Evolutionary conservation across 2,329 filamentous ascomycete genomes (phyloP).

Genomic region (Penicillium sclerotiorum): DNA sequence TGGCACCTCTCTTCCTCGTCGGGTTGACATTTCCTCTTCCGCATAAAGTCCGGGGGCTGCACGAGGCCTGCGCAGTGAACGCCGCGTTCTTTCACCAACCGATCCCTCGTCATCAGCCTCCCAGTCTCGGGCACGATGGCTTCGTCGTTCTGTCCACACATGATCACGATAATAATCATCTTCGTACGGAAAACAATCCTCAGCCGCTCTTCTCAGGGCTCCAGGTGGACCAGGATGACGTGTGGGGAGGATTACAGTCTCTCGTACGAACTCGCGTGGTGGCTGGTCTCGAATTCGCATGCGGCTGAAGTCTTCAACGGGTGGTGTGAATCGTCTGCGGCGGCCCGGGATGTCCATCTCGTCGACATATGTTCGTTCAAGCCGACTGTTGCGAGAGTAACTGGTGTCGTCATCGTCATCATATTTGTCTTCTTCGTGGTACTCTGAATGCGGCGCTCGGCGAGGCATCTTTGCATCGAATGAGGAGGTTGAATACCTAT

Average conservation of each 20-base stretch:
- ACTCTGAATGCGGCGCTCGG: slow-evolving; percentile 27
- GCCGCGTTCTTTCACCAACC: slow-evolving; percentile 15
- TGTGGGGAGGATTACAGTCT: slow-evolving; percentile 30
- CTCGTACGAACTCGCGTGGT: slow-evolving; percentile 38
- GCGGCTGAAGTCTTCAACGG: slow-evolving; percentile 46
- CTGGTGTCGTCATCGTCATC: slow-evolving; percentile 31
- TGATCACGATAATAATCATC: slow-evolving; percentile 22
- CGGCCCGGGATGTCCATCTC: slow-evolving; percentile 31
- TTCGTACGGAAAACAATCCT: too few relatives aligned
- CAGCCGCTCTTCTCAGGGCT: slow-evolving; percentile 34
- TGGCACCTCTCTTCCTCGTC: slow-evolving; percentile 5
- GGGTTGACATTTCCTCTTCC: slow-evolving; percentile 25
- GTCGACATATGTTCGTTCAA: slow-evolving; percentile 31
- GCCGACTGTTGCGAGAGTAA: slow-evolving; percentile 25
- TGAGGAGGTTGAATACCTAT: background rate
- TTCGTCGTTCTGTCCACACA: too few relatives aligned
- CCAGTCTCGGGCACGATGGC: too few relatives aligned
- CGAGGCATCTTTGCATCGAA: slow-evolving; percentile 31
- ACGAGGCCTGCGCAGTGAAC: slow-evolving; percentile 18
- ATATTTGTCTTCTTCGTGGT: slow-evolving; percentile 35
- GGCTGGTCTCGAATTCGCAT: slow-evolving; percentile 43
- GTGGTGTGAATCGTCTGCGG: slow-evolving; percentile 41
- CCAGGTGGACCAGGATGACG: background rate
- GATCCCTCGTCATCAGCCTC: slow-evolving; percentile 6
- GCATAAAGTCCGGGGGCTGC: slow-evolving; percentile 29